A percentile compares a stretch with the other conserved stretches of the same genome.
Evolutionary conservation across 2,329 filamentous ascomycete genomes (phyloP).

Genomic region (Paramyrothecium sp.): DNA sequence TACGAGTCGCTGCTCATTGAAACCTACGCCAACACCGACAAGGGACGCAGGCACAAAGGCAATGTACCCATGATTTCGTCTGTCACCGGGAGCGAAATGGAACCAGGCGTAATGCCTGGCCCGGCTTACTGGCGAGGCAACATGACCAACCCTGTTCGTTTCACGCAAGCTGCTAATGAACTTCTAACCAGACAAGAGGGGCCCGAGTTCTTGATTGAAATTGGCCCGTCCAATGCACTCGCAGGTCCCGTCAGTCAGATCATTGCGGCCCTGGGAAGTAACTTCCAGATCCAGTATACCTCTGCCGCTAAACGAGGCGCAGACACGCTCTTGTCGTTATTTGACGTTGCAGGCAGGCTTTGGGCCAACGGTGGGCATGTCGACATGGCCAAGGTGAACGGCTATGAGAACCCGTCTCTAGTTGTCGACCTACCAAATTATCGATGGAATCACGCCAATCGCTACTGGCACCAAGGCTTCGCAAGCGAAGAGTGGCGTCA

Average conservation of each 20-base stretch:
- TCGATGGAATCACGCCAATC: slow-evolving; percentile 42
- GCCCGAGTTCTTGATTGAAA: slow-evolving; percentile 21
- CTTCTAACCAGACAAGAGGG: slow-evolving; percentile 11
- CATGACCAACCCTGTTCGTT: slow-evolving; percentile 32
- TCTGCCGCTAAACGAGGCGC: slow-evolving; percentile 3
- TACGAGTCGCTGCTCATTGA: slow-evolving; percentile 10
- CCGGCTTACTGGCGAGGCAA: slow-evolving; percentile 36
- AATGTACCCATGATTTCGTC: slow-evolving; percentile 6
- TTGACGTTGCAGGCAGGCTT: slow-evolving; percentile 4
- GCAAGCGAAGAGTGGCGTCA: slow-evolving; percentile 32
- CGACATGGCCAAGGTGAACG: slow-evolving; percentile 4
- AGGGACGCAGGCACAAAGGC: no score
- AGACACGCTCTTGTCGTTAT: slow-evolving; percentile 1
- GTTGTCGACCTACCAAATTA: slow-evolving; percentile 38
- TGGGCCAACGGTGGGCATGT: slow-evolving; percentile 3
- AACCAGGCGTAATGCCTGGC: not conserved
- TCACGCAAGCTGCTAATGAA: slow-evolving; percentile 28
- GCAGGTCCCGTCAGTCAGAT: slow-evolving; percentile 20
- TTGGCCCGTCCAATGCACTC: slow-evolving; percentile 25
- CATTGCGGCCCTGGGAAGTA: slow-evolving; percentile 9
- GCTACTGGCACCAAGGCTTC: slow-evolving; percentile 41
- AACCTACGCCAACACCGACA: not conserved
- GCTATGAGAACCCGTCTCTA: slow-evolving; percentile 15
- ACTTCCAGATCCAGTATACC: slow-evolving; percentile 2
- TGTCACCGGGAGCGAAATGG: slow-evolving; percentile 2